Evolutionary conservation across 108 stramenopile species (phyloP), one percentile per base, ranked within the genome.

Genomic region (Skeletonema potamos): DNA sequence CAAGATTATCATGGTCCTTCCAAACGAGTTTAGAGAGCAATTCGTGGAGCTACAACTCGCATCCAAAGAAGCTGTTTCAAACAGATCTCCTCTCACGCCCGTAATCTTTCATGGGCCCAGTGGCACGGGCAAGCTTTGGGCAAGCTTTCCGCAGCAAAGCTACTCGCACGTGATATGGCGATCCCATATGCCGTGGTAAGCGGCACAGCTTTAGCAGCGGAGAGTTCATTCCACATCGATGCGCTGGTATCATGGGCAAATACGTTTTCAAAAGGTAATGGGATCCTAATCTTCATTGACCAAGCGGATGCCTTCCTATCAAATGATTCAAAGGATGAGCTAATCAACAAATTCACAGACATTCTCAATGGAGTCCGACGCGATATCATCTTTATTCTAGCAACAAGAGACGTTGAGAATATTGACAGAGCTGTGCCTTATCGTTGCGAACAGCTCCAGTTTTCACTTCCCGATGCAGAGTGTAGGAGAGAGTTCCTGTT

Each of bases 341-440:
- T n/a, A n/a, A n/a, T n/a, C n/a, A n/a, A n/a, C 66, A 98, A 97
- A 39, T 96, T 99, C 79, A 81, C 99, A 68, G 98, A 92, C 75
- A 91, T 97, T 17, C 92, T 92, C 7, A 92, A 82, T 74, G 92
- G 91, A 5, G 95, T 93, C 69, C 94, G 92, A 64, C 91, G 96
- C 73, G 89, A 99, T 64, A 96, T 99, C 82, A 99, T 99, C 98
- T 91, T 99, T 86, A 97, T 99, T 29, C 96, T 96, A 66, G 99
- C 99, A 6, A 94, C 94, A 69, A 99, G 98, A 81, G 94, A 98
- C 70, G 97, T 98, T 17, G 79, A 89, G 32, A 96, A 98, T 66
- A 97, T 99, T 66, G 99, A 99, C 71, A 84, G 84, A 70, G 99
- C 99, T 30, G 84, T 99, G 56, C 81, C 94, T 84, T 98, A 99